Conservation (phyloP, 2,329 filamentous ascomycete species). For the Metarhizium brunneum region DNA sequence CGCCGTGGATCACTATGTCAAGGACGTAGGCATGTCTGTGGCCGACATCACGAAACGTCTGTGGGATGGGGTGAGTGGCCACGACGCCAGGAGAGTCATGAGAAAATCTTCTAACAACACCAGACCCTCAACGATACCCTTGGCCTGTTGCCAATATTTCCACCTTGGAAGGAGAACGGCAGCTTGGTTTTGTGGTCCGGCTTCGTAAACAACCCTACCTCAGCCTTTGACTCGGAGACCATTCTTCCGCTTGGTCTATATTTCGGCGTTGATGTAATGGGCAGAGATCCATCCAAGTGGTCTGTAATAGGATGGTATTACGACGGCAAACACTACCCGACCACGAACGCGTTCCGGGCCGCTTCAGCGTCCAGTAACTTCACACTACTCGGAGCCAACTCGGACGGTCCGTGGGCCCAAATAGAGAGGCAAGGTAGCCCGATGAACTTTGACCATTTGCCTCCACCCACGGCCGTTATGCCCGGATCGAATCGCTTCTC, state of each 20-base stretch:
- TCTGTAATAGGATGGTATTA: conserved; percentile 43
- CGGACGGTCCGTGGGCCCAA: conserved; percentile 37
- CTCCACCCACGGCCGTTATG: conserved; percentile 7
- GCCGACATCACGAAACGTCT: background rate
- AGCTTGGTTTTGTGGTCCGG: conserved; percentile 37
- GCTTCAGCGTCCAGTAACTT: conserved; percentile 34
- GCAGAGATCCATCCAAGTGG: conserved; percentile 42
- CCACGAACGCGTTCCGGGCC: conserved; percentile 34
- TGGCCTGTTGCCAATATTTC: background rate
- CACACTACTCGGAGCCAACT: conserved; percentile 34
- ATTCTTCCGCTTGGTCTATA: conserved; percentile 36
- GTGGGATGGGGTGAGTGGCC: background rate
- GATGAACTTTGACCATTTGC: conserved; percentile 3
- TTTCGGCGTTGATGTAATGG: conserved; percentile 37
- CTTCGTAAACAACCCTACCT: conserved; percentile 30
- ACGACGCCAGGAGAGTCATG: background rate
- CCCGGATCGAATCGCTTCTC: conserved; percentile 5
- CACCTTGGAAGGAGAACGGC: conserved; percentile 26
- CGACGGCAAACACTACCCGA: conserved; percentile 41
- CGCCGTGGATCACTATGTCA: background rate
- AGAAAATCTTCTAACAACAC: background rate
- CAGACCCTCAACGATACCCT: conserved; percentile 11
- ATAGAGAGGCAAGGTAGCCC: conserved; percentile 30
- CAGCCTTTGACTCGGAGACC: conserved; percentile 31
- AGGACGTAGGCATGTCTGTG: background rate